phyloP scores from a whole-genome alignment of 1,139 yeast genomes.

The Kodamaea sp. region DNA sequence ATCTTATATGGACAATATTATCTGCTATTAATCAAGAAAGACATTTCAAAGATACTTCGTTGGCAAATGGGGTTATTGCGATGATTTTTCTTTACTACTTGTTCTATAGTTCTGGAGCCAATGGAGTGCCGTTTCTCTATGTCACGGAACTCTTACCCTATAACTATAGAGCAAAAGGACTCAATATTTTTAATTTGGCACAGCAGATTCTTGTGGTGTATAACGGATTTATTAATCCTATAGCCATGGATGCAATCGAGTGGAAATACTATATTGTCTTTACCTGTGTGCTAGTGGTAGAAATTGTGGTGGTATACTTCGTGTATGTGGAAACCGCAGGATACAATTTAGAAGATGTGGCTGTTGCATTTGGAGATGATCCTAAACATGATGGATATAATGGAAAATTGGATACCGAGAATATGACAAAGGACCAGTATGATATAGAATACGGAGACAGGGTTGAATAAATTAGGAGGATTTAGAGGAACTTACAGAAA shows the following conservation, averaged over 20 bases:
- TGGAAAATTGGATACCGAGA: no score
- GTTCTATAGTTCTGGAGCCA: constrained; percentile 39
- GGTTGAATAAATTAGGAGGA: no score
- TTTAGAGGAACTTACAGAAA: no score
- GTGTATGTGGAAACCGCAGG: constrained; percentile 54
- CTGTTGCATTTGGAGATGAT: constrained; percentile 47
- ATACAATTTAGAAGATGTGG: constrained; percentile 55
- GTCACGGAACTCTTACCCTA: constrained; percentile 48
- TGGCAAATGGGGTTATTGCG: constrained; percentile 48
- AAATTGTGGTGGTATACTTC: constrained; percentile 39
- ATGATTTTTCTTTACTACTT: constrained; percentile 45
- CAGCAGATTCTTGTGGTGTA: constrained; percentile 28
- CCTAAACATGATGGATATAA: no score
- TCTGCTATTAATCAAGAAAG: constrained; percentile 41
- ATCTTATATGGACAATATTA: constrained; percentile 40
- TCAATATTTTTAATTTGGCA: constrained; percentile 31
- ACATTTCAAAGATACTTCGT: constrained; percentile 30
- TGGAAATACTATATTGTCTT: constrained; percentile 65
- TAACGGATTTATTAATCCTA: constrained; percentile 56
- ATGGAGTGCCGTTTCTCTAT: constrained; percentile 42
- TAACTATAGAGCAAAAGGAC: constrained; percentile 47
- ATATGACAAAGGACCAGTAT: no score
- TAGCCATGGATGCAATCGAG: constrained; percentile 58
- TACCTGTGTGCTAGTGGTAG: constrained; percentile 41
- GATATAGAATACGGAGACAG: no score